Evolutionary conservation across 2,329 filamentous ascomycete genomes (phyloP), one percentile per base, ranked within the genome.

Genomic region (Tolypocladium sp.): DNA sequence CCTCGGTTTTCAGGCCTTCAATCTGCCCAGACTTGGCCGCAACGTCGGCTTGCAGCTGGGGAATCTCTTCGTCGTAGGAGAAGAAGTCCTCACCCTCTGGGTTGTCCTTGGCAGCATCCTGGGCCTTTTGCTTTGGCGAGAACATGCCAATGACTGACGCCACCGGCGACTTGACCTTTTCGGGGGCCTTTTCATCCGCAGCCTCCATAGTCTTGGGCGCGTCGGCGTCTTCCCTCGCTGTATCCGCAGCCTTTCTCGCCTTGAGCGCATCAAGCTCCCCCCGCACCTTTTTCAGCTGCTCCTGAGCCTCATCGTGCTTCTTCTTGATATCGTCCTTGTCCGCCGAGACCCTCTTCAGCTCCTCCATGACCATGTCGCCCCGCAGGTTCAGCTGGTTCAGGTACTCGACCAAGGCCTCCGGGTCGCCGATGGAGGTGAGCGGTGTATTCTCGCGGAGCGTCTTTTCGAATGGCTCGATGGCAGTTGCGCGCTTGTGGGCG

Each of bases 401-500:
- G 68, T 97, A 99, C 73, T 97, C 93, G 8, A 92, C 83, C 40
- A 99, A 79, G 2, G 92, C 88, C 57, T 85, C 84, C 0, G 93
- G 91, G 61, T 99, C 94, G 65, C 80, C 82, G 66, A 99, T 96
- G 20, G 91, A 93, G 5, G 90, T 90, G 41, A 97, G 78, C 2
- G 94, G 93, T 0, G 94, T 99, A 67, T 96, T 90, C 70, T 99
- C 94, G 66, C 91, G 90, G 9, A 99, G 80, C 0, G 89, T 87
- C 58, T 90, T 88, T 75, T 99, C 94, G 71, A 99, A 99, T 0
- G 91, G 89, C 69, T 97, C 94, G 68, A 97, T 95, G 3, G 89
- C 85, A 15, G 89, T 85, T 49, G 92, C 91, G 57, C 92, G 87
- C 59, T 90, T 85, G 76, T 99, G 93, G 22, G 94, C 94, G 64